A percentile compares a stretch with the other conserved stretches of the same genome.
Conservation (phyloP, 2,329 filamentous ascomycete species). For the Fusarium brachygibbosum region DNA sequence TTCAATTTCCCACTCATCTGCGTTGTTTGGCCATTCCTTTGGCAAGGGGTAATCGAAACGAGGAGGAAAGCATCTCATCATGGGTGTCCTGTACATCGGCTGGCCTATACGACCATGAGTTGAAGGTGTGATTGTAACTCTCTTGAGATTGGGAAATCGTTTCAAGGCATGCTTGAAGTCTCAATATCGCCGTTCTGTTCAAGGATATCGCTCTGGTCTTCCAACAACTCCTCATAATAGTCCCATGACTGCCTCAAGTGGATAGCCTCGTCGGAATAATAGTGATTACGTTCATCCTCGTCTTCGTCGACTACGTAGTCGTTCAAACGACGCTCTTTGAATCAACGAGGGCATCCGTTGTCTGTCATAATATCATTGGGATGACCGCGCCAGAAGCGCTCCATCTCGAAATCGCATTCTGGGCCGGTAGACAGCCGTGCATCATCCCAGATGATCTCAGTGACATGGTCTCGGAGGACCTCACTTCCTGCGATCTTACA, state of each 20-base stretch:
- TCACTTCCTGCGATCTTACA: not conserved
- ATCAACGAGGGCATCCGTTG: slow-evolving; percentile 10
- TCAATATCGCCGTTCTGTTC: not conserved
- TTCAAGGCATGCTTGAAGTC: not conserved
- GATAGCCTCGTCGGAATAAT: too few relatives aligned
- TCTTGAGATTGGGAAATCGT: not conserved
- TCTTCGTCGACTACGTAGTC: too few relatives aligned
- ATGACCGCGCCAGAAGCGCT: not conserved
- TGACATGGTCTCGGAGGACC: not conserved
- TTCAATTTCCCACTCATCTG: not conserved
- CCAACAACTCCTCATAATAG: not conserved
- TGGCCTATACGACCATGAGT: not conserved
- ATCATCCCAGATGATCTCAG: slow-evolving; percentile 9
- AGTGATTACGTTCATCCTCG: too few relatives aligned
- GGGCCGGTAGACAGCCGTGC: not conserved
- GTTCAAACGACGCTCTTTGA: not conserved
- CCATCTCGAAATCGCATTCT: not conserved
- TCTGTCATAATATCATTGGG: not conserved
- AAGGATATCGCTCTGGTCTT: not conserved
- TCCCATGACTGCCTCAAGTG: not conserved
- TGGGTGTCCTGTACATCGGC: slow-evolving; percentile 1
- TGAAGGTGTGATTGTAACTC: not conserved
- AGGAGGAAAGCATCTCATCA: slow-evolving; percentile 7
- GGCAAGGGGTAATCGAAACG: slow-evolving; percentile 11
- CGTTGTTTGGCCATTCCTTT: not conserved